Percentiles rank a stretch among this genome's conserved stretches.
Conservation (phyloP, 1,284 basidiomycete genomes). For the Pascua guehoae region DNA sequence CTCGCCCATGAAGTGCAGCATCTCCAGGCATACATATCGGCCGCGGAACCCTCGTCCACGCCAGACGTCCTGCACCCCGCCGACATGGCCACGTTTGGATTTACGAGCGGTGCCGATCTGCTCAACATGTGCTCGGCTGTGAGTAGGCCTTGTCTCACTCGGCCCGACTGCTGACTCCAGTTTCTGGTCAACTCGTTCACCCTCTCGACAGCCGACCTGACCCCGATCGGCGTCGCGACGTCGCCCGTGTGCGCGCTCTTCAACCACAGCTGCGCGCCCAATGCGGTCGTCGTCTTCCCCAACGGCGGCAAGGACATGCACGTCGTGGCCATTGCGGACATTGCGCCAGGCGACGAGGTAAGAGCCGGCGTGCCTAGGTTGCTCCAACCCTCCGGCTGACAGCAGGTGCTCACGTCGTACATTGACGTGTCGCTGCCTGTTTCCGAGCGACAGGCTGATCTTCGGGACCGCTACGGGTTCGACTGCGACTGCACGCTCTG, state of each 20-base stretch:
- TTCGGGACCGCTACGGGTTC: constrained; percentile 76
- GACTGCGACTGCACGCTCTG: constrained; percentile 69
- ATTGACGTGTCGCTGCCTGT: constrained; percentile 74
- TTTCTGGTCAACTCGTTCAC: constrained; percentile 87
- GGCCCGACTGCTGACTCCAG: constrained; percentile 48
- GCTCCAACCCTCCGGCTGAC: constrained; percentile 41
- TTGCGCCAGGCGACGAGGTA: constrained; percentile 68
- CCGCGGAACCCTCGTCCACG: constrained; percentile 7
- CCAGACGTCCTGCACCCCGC: constrained; percentile 23
- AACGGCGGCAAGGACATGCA: constrained; percentile 56
- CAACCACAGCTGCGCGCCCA: constrained; percentile 89
- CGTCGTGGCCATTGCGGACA: constrained; percentile 64
- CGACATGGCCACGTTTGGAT: constrained; percentile 41
- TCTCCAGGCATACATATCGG: constrained; percentile 40
- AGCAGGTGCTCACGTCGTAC: constrained; percentile 67
- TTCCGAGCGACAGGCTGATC: constrained; percentile 56
- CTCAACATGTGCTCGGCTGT: constrained; percentile 42
- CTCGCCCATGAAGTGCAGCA: constrained; percentile 37
- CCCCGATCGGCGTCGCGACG: constrained; percentile 73
- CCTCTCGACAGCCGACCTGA: constrained; percentile 67
- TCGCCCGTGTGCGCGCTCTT: constrained; percentile 74
- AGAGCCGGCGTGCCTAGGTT: constrained; percentile 6
- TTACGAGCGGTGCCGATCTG: constrained; percentile 29
- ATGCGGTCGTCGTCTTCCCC: constrained; percentile 86
- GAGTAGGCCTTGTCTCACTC: constrained; percentile 7